Percentiles rank a stretch among this genome's conserved stretches.
Conservation (phyloP, 495 filamentous ascomycete genomes). For the Pyrenopolyporus hunteri region DNA sequence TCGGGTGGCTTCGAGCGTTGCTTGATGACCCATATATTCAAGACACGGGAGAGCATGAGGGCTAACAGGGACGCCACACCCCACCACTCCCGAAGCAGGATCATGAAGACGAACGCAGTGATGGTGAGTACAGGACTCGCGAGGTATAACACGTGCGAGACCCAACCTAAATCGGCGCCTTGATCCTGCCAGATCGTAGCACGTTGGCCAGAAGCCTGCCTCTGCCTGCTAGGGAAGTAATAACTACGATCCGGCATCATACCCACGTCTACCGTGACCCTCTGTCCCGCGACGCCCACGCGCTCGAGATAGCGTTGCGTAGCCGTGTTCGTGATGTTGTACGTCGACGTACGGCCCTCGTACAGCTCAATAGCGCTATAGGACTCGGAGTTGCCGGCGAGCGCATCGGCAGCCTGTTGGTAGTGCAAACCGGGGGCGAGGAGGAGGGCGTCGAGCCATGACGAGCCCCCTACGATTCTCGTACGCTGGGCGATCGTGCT, state of each 20-base stretch:
- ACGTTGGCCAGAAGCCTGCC: conserved; percentile 34
- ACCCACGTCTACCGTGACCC: conserved; percentile 55
- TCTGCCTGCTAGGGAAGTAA: conserved; percentile 7
- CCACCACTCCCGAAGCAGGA: conserved; percentile 60
- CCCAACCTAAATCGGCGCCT: conserved; percentile 44
- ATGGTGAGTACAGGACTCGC: conserved; percentile 52
- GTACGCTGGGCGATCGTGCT: conserved; percentile 60
- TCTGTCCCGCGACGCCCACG: conserved; percentile 52
- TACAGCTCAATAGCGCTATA: conserved; percentile 46
- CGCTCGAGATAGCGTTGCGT: conserved; percentile 57
- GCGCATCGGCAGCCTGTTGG: conserved; percentile 61
- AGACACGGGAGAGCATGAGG: conserved; percentile 58
- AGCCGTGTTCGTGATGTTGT: conserved; percentile 60
- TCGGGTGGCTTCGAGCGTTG: conserved; percentile 45
- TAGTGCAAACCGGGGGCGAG: conserved; percentile 66
- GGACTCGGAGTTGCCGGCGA: conserved; percentile 39
- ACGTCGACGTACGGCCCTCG: conserved; percentile 41
- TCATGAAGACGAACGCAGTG: conserved; percentile 46
- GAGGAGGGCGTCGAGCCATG: conserved; percentile 59
- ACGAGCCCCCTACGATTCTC: conserved; percentile 57
- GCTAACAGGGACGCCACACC: conserved; percentile 49
- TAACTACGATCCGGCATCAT: conserved; percentile 30
- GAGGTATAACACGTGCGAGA: conserved; percentile 54
- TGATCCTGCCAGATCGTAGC: conserved; percentile 42
- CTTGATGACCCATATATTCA: conserved; percentile 62